These are phyloP conservation scores for Grifola frondosa DNA, from an alignment of 1,284 basidiomycete genomes.

Conservation along the genomic window DNA sequence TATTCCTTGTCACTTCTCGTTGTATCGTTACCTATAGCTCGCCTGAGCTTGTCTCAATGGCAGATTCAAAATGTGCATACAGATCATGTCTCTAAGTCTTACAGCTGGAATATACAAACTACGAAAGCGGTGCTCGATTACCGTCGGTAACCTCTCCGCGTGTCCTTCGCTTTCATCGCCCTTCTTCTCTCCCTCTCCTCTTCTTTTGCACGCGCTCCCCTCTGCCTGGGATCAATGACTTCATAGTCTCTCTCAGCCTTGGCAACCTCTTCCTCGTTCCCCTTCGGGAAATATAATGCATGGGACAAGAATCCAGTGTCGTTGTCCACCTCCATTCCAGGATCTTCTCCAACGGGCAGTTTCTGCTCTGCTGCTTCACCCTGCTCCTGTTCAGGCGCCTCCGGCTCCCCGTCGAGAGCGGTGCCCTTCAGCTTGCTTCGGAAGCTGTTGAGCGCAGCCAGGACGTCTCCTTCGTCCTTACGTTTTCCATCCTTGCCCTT, in stretches of 20 bases:
- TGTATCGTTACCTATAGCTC: no score
- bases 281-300: slow-evolving; percentile 75
- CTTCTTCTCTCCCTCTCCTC: slow-evolving; percentile 70
- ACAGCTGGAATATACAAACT: no score
- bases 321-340: slow-evolving; percentile 76
- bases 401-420: slow-evolving; percentile 33
- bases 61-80: no score
- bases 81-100: no score
- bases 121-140: no score
- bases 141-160: slow-evolving; percentile 28
- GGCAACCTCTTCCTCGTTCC: slow-evolving; percentile 68
- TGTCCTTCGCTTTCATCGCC: slow-evolving; percentile 34
- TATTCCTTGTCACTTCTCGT: no score
- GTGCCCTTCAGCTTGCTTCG: slow-evolving; percentile 63
- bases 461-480: slow-evolving; percentile 76
- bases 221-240: slow-evolving; percentile 77
- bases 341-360: slow-evolving; percentile 38
- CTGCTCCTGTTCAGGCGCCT: slow-evolving; percentile 27
- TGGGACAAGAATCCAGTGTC: slow-evolving; percentile 82
- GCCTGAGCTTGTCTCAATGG: no score
- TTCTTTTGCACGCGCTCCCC: slow-evolving; percentile 68
- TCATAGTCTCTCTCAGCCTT: slow-evolving; percentile 90
- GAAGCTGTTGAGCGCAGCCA: slow-evolving; percentile 73
- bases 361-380: slow-evolving; percentile 11
- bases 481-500: slow-evolving; percentile 59